These are phyloP conservation scores for Mycena rosella DNA, from an alignment of 768 basidiomycete species.

Conservation along the genomic window DNA sequence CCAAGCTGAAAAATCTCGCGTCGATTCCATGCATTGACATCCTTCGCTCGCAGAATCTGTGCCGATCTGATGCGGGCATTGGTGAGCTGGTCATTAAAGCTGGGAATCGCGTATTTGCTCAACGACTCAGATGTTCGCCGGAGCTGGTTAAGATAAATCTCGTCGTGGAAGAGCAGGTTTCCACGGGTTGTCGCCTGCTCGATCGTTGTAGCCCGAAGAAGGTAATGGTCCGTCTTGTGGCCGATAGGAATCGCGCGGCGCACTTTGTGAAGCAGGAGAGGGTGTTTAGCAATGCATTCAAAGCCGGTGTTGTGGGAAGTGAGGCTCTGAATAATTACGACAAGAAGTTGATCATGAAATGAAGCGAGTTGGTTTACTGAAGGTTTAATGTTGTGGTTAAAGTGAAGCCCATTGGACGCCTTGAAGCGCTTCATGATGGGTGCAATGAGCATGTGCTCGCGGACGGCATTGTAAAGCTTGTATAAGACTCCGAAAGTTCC, in stretches of 20 bases:
- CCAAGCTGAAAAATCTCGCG: constrained; percentile 41
- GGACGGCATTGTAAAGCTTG: constrained; percentile 15
- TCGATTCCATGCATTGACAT: constrained; percentile 29
- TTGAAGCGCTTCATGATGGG: constrained; percentile 25
- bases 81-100: constrained; percentile 36
- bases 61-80: constrained; percentile 27
- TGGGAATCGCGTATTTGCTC: constrained; percentile 29
- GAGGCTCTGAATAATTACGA: constrained; percentile 9
- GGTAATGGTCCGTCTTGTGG: background rate
- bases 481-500: constrained; percentile 37
- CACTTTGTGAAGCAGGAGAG: constrained; percentile 5
- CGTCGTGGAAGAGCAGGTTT: constrained; percentile 33
- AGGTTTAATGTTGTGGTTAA: constrained; percentile 16
- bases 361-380: constrained; percentile 3
- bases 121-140: constrained; percentile 9
- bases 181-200: constrained; percentile 31
- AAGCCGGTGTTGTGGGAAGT: background rate
- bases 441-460: constrained; percentile 24
- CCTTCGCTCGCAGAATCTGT: constrained; percentile 16
- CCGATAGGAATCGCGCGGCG: constrained; percentile 21
- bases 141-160: no score
- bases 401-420: background rate
- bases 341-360: constrained; percentile 19
- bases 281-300: background rate
- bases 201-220: constrained; percentile 27